A percentile compares a stretch with the other conserved stretches of the same genome.
phyloP scores from a whole-genome alignment of 1,284 basidiomycete genomes.

The Porogramme epimiltina region DNA sequence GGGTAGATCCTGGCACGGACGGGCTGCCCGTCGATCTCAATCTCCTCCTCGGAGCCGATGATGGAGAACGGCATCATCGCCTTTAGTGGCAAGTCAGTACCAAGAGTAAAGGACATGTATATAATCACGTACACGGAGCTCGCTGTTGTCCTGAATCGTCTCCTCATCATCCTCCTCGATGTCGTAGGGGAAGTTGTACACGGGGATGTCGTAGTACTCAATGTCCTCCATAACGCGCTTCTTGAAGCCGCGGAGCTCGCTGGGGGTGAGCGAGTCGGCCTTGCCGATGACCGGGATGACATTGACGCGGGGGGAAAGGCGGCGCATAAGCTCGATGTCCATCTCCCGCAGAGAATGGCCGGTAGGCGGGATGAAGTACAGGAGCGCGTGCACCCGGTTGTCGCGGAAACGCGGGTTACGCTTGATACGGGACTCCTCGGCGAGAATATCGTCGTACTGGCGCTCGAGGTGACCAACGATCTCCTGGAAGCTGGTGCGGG shows the following conservation, averaged over 20 bases:
- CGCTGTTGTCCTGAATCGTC: slow-evolving; percentile 96
- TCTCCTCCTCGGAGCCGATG: slow-evolving; percentile 96
- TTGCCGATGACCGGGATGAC: slow-evolving; percentile 99
- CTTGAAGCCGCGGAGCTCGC: slow-evolving; percentile 93
- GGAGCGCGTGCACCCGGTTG: slow-evolving; percentile 92
- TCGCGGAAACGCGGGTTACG: slow-evolving; percentile 99
- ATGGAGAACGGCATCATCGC: slow-evolving; percentile 95
- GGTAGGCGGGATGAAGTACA: slow-evolving; percentile 98
- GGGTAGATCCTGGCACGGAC: slow-evolving; percentile 95
- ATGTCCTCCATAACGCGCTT: slow-evolving; percentile 99
- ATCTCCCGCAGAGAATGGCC: slow-evolving; percentile 93
- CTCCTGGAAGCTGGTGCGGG: slow-evolving; percentile 79
- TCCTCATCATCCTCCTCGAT: slow-evolving; percentile 99
- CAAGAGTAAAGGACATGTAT: slow-evolving; percentile 1
- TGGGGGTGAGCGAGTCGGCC: slow-evolving; percentile 92
- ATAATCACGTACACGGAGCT: slow-evolving; percentile 68
- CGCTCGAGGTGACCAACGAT: slow-evolving; percentile 97
- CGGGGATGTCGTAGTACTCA: slow-evolving; percentile 96
- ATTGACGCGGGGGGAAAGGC: slow-evolving; percentile 95
- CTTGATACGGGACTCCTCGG: slow-evolving; percentile 99
- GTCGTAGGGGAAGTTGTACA: slow-evolving; percentile 99
- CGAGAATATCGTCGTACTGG: slow-evolving; percentile 99
- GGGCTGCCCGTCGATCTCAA: slow-evolving; percentile 89
- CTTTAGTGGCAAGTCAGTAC: slow-evolving; percentile 36
- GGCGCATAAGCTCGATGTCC: slow-evolving; percentile 98